Base-by-base conservation (phyloP, 2,329 filamentous ascomycete species). In the Aspergillus hortae region DNA sequence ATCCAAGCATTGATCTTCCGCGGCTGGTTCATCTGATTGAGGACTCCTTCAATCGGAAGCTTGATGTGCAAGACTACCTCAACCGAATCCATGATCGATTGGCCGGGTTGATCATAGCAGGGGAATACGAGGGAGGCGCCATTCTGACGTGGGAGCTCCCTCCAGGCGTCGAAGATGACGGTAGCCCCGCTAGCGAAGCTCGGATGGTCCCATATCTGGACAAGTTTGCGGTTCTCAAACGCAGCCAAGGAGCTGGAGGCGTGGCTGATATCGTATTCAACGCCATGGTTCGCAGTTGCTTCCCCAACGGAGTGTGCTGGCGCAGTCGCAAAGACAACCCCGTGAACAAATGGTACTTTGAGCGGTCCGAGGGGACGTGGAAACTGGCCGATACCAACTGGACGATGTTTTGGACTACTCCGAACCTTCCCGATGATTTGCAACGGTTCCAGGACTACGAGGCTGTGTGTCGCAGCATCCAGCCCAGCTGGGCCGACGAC, bases 301-400 rank as follows among this genome's bases (percentile, higher is more conserved):
- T 97, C 60, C 92, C 92, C 0, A 73, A 83, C 2, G 94, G 94
- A 1, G 89, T 97, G 1, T 95, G 92, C 65, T 99, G 94, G 94
- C 80, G 92, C 51, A 95, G 89, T 67, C 80, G 94, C 47, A 88
- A 87, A 65, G 84, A 92, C 67, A 97, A 99, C 66, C 92, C 92
- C 0, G 94, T 99, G 4, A 99, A 99, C 67, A 96, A 96, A 68
- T 99, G 94, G 94, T 99, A 99, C 70, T 96, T 97, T 73, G 94
- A 99, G 73, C 81, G 94, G 44, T 90, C 89, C 2, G 77, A 82
- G 44, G 94, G 94, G 0, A 92, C 86, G 2, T 88, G 86, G 80
- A 94, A 95, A 73, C 74, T 99, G 35, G 79, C 81, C 0, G 84
- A 82, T n/a, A 89, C 83, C 43, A 87, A 92, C 61, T 99, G 94